Percentiles rank a stretch among this genome's conserved stretches.
Conservation (phyloP, 2,329 filamentous ascomycete genomes). For the Coniochaeta prunicola region DNA sequence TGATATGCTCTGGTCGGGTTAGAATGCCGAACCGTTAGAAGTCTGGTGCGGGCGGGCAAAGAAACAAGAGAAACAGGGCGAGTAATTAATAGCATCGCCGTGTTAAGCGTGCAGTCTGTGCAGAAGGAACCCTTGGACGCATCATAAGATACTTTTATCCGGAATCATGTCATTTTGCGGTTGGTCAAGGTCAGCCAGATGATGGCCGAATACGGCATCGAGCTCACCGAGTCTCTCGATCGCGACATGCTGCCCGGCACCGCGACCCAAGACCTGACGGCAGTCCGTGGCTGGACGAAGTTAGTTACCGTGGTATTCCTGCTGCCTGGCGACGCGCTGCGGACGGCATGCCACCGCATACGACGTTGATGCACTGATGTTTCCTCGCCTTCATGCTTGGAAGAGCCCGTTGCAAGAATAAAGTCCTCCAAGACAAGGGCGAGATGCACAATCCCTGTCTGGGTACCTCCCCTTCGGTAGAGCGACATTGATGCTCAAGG, state of each 20-base stretch:
- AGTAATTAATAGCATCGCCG: neutral
- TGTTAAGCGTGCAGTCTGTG: neutral
- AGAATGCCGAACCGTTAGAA: neutral
- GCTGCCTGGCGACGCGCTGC: neutral
- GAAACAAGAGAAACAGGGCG: neutral
- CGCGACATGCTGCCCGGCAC: neutral
- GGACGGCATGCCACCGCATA: neutral
- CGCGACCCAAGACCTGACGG: neutral
- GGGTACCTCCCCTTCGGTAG: neutral
- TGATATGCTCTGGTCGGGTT: neutral
- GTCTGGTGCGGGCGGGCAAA: neutral
- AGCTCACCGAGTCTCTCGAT: neutral
- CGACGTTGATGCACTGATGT: constrained; percentile 1
- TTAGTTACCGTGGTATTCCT: neutral
- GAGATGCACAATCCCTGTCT: neutral
- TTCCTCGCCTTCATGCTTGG: neutral
- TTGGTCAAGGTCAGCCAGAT: neutral
- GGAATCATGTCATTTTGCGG: constrained; percentile 2
- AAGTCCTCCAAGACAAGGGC: neutral
- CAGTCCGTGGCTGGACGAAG: neutral
- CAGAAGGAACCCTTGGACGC: neutral
- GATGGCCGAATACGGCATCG: neutral
- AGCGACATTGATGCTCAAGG: neutral
- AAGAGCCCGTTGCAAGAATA: neutral
- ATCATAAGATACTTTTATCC: neutral